A percentile compares a stretch with the other conserved stretches of the same genome.
phyloP scores from a whole-genome alignment of 202 grass and related monocot species.

The Dendrocalamus latiflorus region DNA sequence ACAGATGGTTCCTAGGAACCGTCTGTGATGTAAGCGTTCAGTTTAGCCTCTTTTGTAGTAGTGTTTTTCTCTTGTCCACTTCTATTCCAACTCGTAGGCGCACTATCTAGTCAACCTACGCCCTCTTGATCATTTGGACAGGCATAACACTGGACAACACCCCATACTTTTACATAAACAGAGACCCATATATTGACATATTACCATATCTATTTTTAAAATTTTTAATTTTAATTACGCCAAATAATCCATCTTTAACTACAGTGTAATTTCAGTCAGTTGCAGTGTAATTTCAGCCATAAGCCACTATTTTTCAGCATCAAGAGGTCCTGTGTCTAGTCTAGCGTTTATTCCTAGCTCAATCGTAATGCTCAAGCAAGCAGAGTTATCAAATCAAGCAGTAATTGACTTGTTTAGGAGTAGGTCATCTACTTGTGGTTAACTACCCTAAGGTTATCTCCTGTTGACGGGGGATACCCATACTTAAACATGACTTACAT shows the following conservation, averaged over 20 bases:
- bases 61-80: background rate
- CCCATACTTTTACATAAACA: background rate
- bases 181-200: background rate
- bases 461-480: background rate
- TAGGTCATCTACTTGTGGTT: background rate
- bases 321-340: constrained; percentile 6
- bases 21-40: no score
- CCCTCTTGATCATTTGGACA: background rate
- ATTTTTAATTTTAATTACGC: no score
- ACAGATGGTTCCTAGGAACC: no score
- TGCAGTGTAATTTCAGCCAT: no score
- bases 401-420: background rate
- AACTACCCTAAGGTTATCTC: background rate
- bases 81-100: background rate
- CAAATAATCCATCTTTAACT: no score
- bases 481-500: no score
- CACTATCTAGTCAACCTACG: background rate
- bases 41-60: no score
- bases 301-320: background rate
- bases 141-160: background rate
- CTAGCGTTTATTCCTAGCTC: background rate
- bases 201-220: no score
- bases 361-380: constrained; percentile 5
- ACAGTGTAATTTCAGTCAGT: no score
- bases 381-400: background rate